A percentile compares a stretch with the other conserved stretches of the same genome.
Conservation (phyloP, 2,329 filamentous ascomycete species). For the Arachnomyces sp. region DNA sequence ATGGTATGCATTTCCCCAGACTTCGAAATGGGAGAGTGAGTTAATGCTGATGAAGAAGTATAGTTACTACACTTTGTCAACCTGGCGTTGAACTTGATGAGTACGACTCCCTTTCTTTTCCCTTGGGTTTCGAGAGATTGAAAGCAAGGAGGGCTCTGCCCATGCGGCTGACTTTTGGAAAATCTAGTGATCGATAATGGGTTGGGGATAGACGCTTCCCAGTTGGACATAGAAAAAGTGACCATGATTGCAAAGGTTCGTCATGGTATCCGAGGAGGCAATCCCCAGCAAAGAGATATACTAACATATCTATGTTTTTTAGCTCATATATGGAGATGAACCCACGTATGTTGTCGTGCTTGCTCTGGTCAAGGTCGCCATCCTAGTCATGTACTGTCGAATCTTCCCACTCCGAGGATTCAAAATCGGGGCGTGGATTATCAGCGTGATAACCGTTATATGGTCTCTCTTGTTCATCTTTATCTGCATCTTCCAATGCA, state of each 20-base stretch:
- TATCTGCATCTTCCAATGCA: constrained; percentile 46
- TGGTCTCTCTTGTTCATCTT: constrained; percentile 44
- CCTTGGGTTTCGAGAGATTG: too few species aligned
- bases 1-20: neutral
- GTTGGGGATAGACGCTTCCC: constrained; percentile 12
- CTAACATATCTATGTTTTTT: neutral
- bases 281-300: constrained; percentile 11
- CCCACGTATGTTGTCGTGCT: constrained; percentile 23
- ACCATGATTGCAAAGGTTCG: constrained; percentile 23
- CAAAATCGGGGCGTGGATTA: constrained; percentile 33
- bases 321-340: too few species aligned
- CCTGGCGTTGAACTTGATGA: neutral
- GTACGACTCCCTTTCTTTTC: neutral
- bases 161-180: neutral
- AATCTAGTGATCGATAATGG: constrained; percentile 14
- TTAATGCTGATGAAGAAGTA: neutral
- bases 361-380: constrained; percentile 42
- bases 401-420: constrained; percentile 43
- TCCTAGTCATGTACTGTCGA: constrained; percentile 47
- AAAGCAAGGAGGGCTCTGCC: too few species aligned
- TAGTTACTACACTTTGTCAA: too few species aligned
- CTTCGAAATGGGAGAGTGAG: neutral
- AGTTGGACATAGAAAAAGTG: constrained; percentile 11
- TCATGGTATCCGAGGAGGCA: too few species aligned
- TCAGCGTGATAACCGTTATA: constrained; percentile 37